A percentile compares a stretch with the other conserved stretches of the same genome.
phyloP scores from a whole-genome alignment of 345 rosid genomes.

The Euphorbia peplus region DNA sequence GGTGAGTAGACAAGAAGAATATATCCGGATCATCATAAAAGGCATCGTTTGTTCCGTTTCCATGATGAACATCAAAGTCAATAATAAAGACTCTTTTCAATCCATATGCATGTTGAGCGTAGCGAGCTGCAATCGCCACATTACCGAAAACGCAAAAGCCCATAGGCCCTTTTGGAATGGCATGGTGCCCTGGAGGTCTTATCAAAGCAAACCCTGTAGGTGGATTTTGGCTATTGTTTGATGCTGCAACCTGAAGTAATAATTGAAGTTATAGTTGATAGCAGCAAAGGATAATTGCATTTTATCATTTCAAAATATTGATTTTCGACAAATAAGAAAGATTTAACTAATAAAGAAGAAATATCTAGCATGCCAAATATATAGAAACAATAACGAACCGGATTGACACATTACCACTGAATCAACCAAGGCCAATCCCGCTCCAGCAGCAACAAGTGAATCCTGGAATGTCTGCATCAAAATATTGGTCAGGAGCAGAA shows the following conservation, averaged over 20 bases:
- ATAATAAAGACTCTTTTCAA: conserved; percentile 69
- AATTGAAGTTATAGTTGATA: neutral
- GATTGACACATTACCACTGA: conserved; percentile 91
- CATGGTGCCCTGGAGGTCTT: conserved; percentile 97
- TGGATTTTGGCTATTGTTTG: conserved; percentile 49
- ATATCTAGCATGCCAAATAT: neutral
- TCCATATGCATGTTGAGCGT: conserved; percentile 71
- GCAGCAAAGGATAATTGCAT: neutral
- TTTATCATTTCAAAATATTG: neutral
- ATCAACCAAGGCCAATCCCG: conserved; percentile 84
- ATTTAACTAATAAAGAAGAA: conserved; percentile 10
- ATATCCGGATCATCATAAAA: conserved; percentile 85
- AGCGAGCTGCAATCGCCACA: conserved; percentile 89
- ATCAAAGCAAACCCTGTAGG: conserved; percentile 84
- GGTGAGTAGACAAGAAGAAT: conserved; percentile 93
- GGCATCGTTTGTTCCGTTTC: conserved; percentile 90
- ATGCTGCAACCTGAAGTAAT: conserved; percentile 61
- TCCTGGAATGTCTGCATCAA: conserved; percentile 80
- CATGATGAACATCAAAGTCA: conserved; percentile 97
- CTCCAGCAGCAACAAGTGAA: conserved; percentile 90
- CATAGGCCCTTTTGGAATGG: conserved; percentile 93
- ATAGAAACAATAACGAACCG: conserved; percentile 47
- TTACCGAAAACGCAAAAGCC: conserved; percentile 95
- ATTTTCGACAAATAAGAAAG: neutral
- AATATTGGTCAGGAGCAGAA: conserved; percentile 12